phyloP scores from a whole-genome alignment of 306 rosid species.

The Rubus idaeus region DNA sequence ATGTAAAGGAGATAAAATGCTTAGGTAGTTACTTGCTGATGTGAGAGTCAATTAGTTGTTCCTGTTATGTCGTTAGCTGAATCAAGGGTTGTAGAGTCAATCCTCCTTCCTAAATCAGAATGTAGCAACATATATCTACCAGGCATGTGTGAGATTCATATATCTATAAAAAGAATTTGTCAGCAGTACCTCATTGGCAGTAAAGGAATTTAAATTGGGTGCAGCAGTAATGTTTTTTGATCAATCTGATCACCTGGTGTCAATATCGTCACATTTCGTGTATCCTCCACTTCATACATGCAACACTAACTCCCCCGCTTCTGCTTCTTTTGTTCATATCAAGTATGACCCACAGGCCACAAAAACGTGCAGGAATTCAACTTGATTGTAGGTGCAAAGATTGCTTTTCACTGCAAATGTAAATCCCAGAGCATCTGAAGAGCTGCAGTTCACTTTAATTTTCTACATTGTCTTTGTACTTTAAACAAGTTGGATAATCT shows the following conservation, averaged over 20 bases:
- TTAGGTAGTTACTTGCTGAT: too few species aligned
- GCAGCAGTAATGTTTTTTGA: background rate
- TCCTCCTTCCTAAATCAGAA: too few species aligned
- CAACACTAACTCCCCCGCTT: background rate
- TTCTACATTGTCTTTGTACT: background rate
- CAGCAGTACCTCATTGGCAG: background rate
- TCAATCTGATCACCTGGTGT: slow-evolving; percentile 1
- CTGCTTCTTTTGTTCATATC: background rate
- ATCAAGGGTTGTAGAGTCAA: too few species aligned
- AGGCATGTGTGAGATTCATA: background rate
- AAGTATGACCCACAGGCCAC: too few species aligned
- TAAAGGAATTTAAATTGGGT: background rate
- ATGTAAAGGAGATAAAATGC: too few species aligned
- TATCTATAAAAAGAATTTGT: background rate
- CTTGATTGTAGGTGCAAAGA: background rate
- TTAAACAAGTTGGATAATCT: background rate
- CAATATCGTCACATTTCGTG: background rate
- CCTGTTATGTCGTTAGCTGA: too few species aligned
- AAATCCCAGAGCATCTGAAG: background rate
- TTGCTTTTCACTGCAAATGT: background rate
- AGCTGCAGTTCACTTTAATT: background rate
- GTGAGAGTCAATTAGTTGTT: too few species aligned
- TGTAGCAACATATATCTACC: background rate
- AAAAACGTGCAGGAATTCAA: too few species aligned
- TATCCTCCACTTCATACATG: background rate